Evolutionary conservation across 495 filamentous ascomycete species (phyloP), one percentile per base, ranked within the genome.

Genomic region (Letharia columbiana): DNA sequence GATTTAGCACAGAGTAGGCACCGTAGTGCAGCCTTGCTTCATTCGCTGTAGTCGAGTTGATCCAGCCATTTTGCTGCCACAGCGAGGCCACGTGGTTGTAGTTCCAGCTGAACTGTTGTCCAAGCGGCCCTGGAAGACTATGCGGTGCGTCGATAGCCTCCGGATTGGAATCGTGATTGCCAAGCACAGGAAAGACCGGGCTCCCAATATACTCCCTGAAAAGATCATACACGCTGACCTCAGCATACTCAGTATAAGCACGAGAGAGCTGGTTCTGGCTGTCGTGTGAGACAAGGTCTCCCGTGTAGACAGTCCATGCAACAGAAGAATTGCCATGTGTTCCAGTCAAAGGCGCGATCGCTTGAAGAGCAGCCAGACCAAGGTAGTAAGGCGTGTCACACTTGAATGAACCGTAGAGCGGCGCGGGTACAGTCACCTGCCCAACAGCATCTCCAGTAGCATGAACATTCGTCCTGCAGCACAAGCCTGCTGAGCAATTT

Each of bases 331-430:
- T 59, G 18, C 70, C 60, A 13, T 76, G 75, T 13, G 83, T 85
- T 4, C 84, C 84, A 23, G 83, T 85, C 71, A 87, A 67, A 20
- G 84, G 80, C 7, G 75, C 79, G 57, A 86, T 78, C 10, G 83
- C 79, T 73, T 86, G 80, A 10, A 86, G 73, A 35, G 83, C 83
- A 37, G 82, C 83, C 9, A 84, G 70, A 42, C 75, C 83, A 1
- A 87, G 76, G 52, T 84, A 83, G 65, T 85, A 86, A 5, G 83
- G 84, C 10, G 83, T 81, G 66, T 86, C 84, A 65, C 84, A 86
- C 42, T 73, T 73, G 72, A 79, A 86, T 9, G 76, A 73, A 20
- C 83, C 84, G 67, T 84, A 86, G 0, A 81, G 71, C 0, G 81
- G 76, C 7, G 84, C 83, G 11, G 83, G 81, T 39, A 80, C 65